Evolutionary conservation across 805 yeast species (phyloP).

Genomic region (Candida insectalens): DNA sequence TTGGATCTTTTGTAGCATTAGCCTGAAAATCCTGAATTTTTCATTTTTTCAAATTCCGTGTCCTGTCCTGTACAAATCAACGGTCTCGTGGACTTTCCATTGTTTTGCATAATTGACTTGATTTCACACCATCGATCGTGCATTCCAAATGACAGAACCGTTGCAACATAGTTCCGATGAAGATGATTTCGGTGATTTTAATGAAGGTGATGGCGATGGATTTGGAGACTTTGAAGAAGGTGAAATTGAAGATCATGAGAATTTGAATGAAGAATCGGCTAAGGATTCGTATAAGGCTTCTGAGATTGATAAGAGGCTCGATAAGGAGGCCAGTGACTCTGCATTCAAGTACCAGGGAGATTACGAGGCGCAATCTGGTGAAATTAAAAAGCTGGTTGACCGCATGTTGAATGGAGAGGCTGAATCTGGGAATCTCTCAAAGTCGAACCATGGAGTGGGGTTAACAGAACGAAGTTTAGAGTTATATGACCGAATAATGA

Average conservation of each 20-base stretch:
- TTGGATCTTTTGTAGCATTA: no score
- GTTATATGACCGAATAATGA: conserved; percentile 16
- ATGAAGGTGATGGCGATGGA: conserved; percentile 5
- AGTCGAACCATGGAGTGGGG: conserved; percentile 2
- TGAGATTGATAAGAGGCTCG: not conserved
- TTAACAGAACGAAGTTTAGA: conserved; percentile 17
- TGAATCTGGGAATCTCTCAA: not conserved
- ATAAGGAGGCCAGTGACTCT: not conserved
- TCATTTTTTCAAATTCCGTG: no score
- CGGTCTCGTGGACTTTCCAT: no score
- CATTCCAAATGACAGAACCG: no score
- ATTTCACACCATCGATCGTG: no score
- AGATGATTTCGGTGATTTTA: conserved; percentile 11
- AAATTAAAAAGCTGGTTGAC: conserved; percentile 7
- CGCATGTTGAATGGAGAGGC: conserved; percentile 4
- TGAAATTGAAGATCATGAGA: conserved; percentile 10
- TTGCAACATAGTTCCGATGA: no score
- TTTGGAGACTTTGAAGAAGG: conserved; percentile 17
- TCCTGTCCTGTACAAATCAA: no score
- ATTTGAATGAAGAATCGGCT: conserved; percentile 5
- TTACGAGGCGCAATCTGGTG: conserved; percentile 1
- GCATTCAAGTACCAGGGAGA: conserved; percentile 5
- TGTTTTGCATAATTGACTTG: no score
- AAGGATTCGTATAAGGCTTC: not conserved
- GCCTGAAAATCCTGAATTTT: no score